phyloP scores from a whole-genome alignment of 1,284 basidiomycete genomes.

The Meira nashicola region DNA sequence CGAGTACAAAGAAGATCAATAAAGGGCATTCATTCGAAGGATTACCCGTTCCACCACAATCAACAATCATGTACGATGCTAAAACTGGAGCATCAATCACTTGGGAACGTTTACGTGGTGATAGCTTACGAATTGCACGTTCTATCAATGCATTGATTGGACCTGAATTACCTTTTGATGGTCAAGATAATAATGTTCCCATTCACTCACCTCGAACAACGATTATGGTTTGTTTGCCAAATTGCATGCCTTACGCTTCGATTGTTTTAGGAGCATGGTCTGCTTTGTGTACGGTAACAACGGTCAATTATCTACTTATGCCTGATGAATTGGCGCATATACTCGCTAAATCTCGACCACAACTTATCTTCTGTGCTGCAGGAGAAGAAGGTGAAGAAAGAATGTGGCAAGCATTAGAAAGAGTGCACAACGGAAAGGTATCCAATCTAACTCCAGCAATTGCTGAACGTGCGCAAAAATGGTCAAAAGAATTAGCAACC shows the following conservation, averaged over 20 bases:
- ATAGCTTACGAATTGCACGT: slow-evolving; percentile 32
- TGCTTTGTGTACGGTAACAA: slow-evolving; percentile 44
- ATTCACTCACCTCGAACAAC: slow-evolving; percentile 41
- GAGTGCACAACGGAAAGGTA: not conserved
- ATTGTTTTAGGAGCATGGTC: slow-evolving; percentile 49
- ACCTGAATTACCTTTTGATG: slow-evolving; percentile 16
- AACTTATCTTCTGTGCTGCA: slow-evolving; percentile 48
- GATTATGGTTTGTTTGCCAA: slow-evolving; percentile 54
- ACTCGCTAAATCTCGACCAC: slow-evolving; percentile 49
- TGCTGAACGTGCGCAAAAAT: slow-evolving; percentile 19
- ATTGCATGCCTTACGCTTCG: slow-evolving; percentile 50
- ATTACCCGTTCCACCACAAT: slow-evolving; percentile 23
- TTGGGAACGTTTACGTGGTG: slow-evolving; percentile 25
- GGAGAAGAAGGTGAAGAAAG: slow-evolving; percentile 35
- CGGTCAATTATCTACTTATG: slow-evolving; percentile 52
- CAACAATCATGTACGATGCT: slow-evolving; percentile 27
- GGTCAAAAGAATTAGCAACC: slow-evolving; percentile 26
- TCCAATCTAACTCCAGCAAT: slow-evolving; percentile 4
- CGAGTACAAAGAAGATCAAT: slow-evolving; percentile 4
- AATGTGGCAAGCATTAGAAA: slow-evolving; percentile 28
- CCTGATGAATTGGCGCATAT: slow-evolving; percentile 53
- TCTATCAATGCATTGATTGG: slow-evolving; percentile 24
- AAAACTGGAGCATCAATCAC: slow-evolving; percentile 28
- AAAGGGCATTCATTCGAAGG: slow-evolving; percentile 30
- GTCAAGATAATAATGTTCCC: not conserved